A percentile compares a stretch with the other conserved stretches of the same genome.
Conservation (phyloP, 2,329 filamentous ascomycete genomes). For the Fusarium annulatum region DNA sequence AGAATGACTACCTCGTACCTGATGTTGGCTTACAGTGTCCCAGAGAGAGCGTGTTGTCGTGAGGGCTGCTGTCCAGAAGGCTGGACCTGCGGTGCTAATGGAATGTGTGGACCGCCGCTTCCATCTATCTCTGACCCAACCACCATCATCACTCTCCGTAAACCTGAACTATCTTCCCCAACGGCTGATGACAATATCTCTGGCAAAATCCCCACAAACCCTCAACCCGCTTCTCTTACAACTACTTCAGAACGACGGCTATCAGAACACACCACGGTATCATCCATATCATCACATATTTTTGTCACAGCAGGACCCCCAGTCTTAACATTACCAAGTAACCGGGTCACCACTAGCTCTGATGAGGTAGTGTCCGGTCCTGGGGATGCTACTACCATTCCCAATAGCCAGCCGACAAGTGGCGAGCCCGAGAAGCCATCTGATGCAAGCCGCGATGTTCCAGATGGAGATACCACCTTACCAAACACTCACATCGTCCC, state of each 20-base stretch:
- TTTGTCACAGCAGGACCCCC: background rate
- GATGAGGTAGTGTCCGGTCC: background rate
- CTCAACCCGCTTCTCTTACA: background rate
- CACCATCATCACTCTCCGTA: background rate
- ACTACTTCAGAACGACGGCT: accelerated
- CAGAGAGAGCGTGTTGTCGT: background rate
- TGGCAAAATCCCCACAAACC: accelerated
- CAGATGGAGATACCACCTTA: no score
- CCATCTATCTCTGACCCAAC: background rate
- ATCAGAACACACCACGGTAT: background rate
- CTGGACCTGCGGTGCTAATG: background rate
- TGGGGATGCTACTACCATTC: accelerated
- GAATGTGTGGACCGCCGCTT: background rate
- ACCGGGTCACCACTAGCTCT: background rate
- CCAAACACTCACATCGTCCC: no score
- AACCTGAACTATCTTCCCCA: background rate
- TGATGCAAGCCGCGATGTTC: no score
- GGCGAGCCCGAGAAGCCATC: accelerated
- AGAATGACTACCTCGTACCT: background rate
- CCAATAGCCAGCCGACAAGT: accelerated
- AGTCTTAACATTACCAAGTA: background rate
- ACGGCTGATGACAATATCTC: background rate
- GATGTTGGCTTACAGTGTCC: background rate
- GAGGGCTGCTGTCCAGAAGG: background rate
- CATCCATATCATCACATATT: background rate